A percentile compares a stretch with the other conserved stretches of the same genome.
phyloP scores from a whole-genome alignment of 108 stramenopile genomes.

The Fragilaria radians region DNA sequence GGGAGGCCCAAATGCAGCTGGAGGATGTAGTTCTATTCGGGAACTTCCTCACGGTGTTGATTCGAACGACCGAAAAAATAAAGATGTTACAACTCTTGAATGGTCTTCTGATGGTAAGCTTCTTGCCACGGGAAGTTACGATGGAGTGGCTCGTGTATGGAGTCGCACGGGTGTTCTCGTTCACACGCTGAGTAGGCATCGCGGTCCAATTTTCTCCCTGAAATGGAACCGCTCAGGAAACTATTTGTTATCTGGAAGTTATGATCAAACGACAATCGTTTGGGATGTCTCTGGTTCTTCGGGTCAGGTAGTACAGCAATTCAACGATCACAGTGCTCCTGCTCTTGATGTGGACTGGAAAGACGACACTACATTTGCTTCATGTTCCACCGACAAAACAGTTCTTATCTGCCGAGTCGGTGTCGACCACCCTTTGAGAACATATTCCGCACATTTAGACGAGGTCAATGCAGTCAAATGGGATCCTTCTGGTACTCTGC shows the following conservation, averaged over 20 bases:
- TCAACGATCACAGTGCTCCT: slow-evolving; percentile 81
- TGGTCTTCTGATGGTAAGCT: slow-evolving; percentile 91
- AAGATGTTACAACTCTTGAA: slow-evolving; percentile 93
- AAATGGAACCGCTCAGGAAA: slow-evolving; percentile 94
- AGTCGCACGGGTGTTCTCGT: slow-evolving; percentile 66
- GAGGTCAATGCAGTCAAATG: slow-evolving; percentile 97
- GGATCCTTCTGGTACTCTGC: slow-evolving; percentile 86
- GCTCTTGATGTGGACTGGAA: slow-evolving; percentile 96
- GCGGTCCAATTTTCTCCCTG: slow-evolving; percentile 92
- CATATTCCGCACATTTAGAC: slow-evolving; percentile 77
- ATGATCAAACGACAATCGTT: slow-evolving; percentile 93
- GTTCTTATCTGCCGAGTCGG: slow-evolving; percentile 87
- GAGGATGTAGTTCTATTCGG: slow-evolving; percentile 57
- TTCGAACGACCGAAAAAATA: slow-evolving; percentile 82
- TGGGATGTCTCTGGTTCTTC: slow-evolving; percentile 80
- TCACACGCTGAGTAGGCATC: slow-evolving; percentile 83
- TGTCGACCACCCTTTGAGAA: slow-evolving; percentile 39
- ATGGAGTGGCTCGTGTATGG: slow-evolving; percentile 95
- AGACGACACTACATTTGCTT: slow-evolving; percentile 89
- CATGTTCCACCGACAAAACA: slow-evolving; percentile 94
- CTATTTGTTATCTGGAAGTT: slow-evolving; percentile 86
- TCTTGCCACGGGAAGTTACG: slow-evolving; percentile 92
- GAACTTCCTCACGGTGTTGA: slow-evolving; percentile 80
- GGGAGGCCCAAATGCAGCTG: slow-evolving; percentile 51
- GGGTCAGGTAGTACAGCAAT: slow-evolving; percentile 83